These are phyloP conservation scores for Trichoderma semiorbis DNA, from an alignment of 2,329 filamentous ascomycete species.

Conservation along the genomic window DNA sequence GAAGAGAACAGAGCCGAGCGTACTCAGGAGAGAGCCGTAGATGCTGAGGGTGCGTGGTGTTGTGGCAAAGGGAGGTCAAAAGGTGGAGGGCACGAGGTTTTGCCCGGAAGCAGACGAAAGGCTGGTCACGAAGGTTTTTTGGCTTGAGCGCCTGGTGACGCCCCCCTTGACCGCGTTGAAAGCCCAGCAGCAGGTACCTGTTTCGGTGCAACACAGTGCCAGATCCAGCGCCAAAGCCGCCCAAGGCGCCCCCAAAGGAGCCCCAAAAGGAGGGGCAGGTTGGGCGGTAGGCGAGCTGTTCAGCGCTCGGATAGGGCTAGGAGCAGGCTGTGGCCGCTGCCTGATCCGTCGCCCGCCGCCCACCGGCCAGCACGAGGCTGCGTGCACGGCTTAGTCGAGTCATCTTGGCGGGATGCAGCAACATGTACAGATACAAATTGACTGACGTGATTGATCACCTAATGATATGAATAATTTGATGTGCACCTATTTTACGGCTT, in stretches of 20 bases:
- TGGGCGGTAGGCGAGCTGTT: neutral
- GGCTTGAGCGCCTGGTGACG: slow-evolving; percentile 34
- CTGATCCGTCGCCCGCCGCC: neutral
- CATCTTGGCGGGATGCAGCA: neutral
- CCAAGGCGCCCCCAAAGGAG: neutral
- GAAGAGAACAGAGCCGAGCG: slow-evolving; percentile 29
- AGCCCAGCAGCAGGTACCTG: slow-evolving; percentile 5
- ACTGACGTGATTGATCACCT: neutral
- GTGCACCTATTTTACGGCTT: neutral
- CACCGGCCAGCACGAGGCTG: neutral
- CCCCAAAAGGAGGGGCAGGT: neutral
- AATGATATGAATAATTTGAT: neutral
- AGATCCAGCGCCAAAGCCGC: neutral
- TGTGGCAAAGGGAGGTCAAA: slow-evolving; percentile 22
- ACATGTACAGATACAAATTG: neutral
- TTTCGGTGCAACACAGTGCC: slow-evolving; percentile 15
- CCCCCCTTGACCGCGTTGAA: slow-evolving; percentile 22
- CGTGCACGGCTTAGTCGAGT: neutral
- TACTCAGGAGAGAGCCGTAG: slow-evolving; percentile 28
- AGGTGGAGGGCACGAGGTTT: slow-evolving; percentile 37
- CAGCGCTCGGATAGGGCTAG: slow-evolving; percentile 10
- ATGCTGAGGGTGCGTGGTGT: slow-evolving; percentile 19
- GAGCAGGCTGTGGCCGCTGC: slow-evolving; percentile 2
- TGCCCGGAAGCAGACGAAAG: slow-evolving; percentile 37
- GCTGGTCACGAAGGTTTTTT: slow-evolving; percentile 38